A percentile compares a stretch with the other conserved stretches of the same genome.
Conservation (phyloP, 768 basidiomycete genomes). For the Suillus ampliporus region DNA sequence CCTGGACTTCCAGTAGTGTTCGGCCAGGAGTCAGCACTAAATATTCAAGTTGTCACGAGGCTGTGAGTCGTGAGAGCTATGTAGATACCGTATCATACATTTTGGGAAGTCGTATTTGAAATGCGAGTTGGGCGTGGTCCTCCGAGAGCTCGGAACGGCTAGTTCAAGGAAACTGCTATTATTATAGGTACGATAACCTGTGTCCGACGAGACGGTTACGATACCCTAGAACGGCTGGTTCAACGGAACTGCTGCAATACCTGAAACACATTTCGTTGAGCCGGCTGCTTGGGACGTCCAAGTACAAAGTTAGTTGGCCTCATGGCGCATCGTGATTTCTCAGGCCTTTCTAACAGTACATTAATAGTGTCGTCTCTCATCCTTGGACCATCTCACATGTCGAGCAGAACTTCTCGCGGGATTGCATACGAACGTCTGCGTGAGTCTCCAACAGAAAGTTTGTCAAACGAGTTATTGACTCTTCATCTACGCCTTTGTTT, state of each 20-base stretch:
- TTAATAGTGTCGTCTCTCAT: not conserved
- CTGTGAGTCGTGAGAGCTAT: not conserved
- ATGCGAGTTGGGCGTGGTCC: not conserved
- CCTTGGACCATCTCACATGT: conserved; percentile 9
- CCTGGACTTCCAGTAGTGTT: too few species aligned
- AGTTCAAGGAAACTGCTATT: not conserved
- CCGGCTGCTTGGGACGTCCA: not conserved
- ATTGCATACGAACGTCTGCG: conserved; percentile 22
- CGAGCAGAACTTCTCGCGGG: conserved; percentile 13
- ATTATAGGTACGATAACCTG: not conserved
- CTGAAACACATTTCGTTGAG: not conserved
- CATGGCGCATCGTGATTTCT: not conserved
- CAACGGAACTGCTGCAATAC: not conserved
- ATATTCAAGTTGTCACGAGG: too few species aligned
- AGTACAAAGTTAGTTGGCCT: not conserved
- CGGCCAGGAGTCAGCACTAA: too few species aligned
- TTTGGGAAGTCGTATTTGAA: not conserved
- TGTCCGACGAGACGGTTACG: too few species aligned
- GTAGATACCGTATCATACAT: not conserved
- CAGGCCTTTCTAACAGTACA: not conserved
- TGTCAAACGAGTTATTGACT: not conserved
- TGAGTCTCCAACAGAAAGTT: conserved; percentile 3
- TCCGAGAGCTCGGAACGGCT: not conserved
- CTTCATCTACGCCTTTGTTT: not conserved
- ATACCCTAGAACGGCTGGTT: not conserved